Evolutionary conservation across 2,329 filamentous ascomycete genomes (phyloP).

Genomic region (Colletotrichum camelliae): DNA sequence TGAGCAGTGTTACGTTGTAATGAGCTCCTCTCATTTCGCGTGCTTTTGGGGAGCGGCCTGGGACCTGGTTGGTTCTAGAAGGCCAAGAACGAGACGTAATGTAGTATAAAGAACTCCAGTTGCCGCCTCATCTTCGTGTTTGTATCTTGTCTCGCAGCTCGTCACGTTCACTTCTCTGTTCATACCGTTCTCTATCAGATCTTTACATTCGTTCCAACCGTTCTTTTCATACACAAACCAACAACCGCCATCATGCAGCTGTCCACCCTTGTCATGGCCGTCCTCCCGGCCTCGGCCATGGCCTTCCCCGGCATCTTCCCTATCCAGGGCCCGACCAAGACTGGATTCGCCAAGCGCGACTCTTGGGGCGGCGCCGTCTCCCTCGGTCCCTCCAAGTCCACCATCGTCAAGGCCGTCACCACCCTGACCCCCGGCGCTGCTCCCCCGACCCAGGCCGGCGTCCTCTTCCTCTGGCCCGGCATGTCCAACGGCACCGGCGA

Average conservation of each 20-base stretch:
- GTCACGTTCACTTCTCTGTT: neutral
- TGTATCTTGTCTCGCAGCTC: neutral
- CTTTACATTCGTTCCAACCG: neutral
- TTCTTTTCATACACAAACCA: neutral
- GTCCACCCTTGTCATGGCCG: neutral
- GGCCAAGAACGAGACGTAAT: neutral
- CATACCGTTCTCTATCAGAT: neutral
- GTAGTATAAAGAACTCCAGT: neutral
- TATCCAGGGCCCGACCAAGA: neutral
- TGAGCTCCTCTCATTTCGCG: constrained; percentile 1
- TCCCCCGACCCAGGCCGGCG: constrained; percentile 39
- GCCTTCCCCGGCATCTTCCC: constrained; percentile 11
- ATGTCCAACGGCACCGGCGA: constrained; percentile 51
- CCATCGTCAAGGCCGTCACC: constrained; percentile 44
- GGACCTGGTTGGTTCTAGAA: neutral
- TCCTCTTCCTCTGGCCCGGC: constrained; percentile 48
- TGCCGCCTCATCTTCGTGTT: neutral
- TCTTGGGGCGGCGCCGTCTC: constrained; percentile 13
- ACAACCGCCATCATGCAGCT: neutral
- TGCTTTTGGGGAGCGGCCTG: neutral
- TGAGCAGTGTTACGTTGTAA: neutral
- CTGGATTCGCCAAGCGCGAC: neutral
- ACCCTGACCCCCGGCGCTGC: constrained; percentile 43
- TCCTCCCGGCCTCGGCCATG: neutral
- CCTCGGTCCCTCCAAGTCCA: constrained; percentile 15